These are phyloP conservation scores for Skeletonema menzelii DNA, from an alignment of 108 stramenopile species.

Conservation along the genomic window DNA sequence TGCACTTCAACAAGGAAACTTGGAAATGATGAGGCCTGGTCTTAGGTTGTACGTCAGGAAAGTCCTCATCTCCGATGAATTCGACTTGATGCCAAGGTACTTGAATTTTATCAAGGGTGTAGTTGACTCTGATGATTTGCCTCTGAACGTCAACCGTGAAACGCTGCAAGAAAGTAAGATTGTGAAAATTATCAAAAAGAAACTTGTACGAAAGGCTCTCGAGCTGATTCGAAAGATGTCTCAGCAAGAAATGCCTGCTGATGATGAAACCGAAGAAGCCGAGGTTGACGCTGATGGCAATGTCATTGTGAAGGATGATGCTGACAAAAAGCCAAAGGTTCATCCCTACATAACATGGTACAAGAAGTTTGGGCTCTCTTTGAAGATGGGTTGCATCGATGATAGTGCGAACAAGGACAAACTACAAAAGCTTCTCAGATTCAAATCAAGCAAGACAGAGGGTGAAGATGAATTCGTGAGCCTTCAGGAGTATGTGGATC, in stretches of 20 bases:
- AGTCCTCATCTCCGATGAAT: constrained; percentile 98
- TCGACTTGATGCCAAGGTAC: constrained; percentile 96
- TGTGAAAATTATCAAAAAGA: constrained; percentile 99
- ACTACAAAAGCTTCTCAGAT: constrained; percentile 94
- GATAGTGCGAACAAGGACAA: constrained; percentile 93
- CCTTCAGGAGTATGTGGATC: constrained; percentile 89
- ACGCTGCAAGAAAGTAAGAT: constrained; percentile 97
- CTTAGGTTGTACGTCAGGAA: constrained; percentile 95
- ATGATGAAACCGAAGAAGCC: constrained; percentile 60
- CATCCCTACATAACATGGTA: constrained; percentile 94
- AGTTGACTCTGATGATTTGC: constrained; percentile 99
- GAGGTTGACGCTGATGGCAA: constrained; percentile 68
- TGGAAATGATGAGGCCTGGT: constrained; percentile 45
- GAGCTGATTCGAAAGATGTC: constrained; percentile 94
- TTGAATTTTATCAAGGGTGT: constrained; percentile 96
- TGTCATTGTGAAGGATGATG: constrained; percentile 52
- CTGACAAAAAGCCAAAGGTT: constrained; percentile 52
- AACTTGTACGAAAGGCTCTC: constrained; percentile 97
- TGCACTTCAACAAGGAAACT: constrained; percentile 50
- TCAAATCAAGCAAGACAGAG: constrained; percentile 83
- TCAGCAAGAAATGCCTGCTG: constrained; percentile 34
- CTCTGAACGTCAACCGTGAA: constrained; percentile 99
- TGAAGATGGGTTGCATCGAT: constrained; percentile 98
- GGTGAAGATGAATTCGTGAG: constrained; percentile 75
- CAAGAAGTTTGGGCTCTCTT: constrained; percentile 87